Percentiles rank a stretch among this genome's conserved stretches.
These are phyloP conservation scores for Yamadazyma membranifaciens DNA, from an alignment of 1,139 yeast species.

Conservation along the genomic window DNA sequence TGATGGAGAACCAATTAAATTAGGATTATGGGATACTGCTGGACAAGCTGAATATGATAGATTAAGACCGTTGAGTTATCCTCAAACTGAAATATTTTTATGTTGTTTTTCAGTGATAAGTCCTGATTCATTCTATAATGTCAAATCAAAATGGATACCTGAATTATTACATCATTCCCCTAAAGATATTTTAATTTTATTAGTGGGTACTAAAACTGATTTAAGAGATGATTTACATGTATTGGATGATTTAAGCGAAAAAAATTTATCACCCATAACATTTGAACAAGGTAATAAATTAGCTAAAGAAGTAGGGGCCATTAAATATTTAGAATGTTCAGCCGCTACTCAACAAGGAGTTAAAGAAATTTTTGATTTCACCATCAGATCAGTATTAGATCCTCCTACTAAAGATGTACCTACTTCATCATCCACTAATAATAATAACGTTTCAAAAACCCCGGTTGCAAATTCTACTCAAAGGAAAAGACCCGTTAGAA, in stretches of 20 bases:
- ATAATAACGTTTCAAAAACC: slow-evolving; percentile 6
- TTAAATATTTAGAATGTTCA: slow-evolving; percentile 82
- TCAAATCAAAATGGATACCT: slow-evolving; percentile 77
- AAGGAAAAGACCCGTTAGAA: slow-evolving; percentile 36
- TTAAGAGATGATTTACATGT: slow-evolving; percentile 79
- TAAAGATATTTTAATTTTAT: slow-evolving; percentile 65
- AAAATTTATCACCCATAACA: slow-evolving; percentile 61
- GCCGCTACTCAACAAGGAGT: slow-evolving; percentile 92
- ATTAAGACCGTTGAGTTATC: slow-evolving; percentile 85
- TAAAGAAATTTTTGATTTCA: slow-evolving; percentile 77
- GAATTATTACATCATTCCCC: slow-evolving; percentile 87
- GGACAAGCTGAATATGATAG: slow-evolving; percentile 95
- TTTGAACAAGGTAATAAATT: slow-evolving; percentile 62
- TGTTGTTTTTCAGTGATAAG: slow-evolving; percentile 85
- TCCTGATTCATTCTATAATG: slow-evolving; percentile 79
- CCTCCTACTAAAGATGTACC: slow-evolving; percentile 39
- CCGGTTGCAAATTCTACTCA: slow-evolving; percentile 5
- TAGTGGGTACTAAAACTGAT: slow-evolving; percentile 87
- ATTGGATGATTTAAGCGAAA: slow-evolving; percentile 66
- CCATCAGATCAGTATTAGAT: slow-evolving; percentile 67
- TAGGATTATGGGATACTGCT: slow-evolving; percentile 97
- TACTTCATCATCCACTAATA: neutral
- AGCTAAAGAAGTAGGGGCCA: slow-evolving; percentile 72
- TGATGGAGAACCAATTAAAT: slow-evolving; percentile 75
- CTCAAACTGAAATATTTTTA: slow-evolving; percentile 87